Base-by-base conservation (phyloP, 2,329 filamentous ascomycete genomes). In the Gaeumannomyces sp. region DNA sequence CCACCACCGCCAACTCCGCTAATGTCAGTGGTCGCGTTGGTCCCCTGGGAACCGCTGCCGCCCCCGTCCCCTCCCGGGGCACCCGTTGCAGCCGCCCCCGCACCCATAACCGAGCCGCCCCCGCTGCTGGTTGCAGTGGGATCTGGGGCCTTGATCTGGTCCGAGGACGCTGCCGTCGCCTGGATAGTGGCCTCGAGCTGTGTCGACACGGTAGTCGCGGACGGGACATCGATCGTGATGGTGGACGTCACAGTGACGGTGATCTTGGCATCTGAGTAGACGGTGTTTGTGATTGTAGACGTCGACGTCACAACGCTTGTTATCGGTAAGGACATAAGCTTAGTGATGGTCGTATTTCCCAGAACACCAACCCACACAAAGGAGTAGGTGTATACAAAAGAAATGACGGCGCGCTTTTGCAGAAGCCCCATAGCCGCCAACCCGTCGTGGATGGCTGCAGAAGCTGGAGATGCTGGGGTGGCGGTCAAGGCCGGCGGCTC, bases 351-450 rank as follows among this genome's bases (percentile, higher is more conserved):
- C 19, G 59, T n/a, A 8, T 4, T 25, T 14, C 59, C 22, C 6
- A 31, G 19, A 16, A 7, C 19, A 10, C 29, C 59, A 13, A 60
- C 59, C 59, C 59, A 60, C 11, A 60, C 29, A 8, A 31, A 60
- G 4, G 29, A 22, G 4, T 35, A 60, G 29, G 22, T 60, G 29
- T 60, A 60, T 6, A 35, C 11, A 16, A 31, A 35, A 7, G 59
- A 60, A 5, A 31, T 60, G 28, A 60, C 29, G 14, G 22, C 6
- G 14, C 59, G 59, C 59, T 35, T 60, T 6, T 25, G 7, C 14
- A 60, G 16, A n/a, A 60, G 27, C 28, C 59, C 59, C 27, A 60
- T n/a, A 31, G 59, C 59, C 14, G 59, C 59, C 59, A 60, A 11
- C 28, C 59, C 59, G 14, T 60, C 59, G 28, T 60, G 59, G 14